Evolutionary conservation across 2,329 filamentous ascomycete genomes (phyloP).

Genomic region (Aspergillus intermedius): DNA sequence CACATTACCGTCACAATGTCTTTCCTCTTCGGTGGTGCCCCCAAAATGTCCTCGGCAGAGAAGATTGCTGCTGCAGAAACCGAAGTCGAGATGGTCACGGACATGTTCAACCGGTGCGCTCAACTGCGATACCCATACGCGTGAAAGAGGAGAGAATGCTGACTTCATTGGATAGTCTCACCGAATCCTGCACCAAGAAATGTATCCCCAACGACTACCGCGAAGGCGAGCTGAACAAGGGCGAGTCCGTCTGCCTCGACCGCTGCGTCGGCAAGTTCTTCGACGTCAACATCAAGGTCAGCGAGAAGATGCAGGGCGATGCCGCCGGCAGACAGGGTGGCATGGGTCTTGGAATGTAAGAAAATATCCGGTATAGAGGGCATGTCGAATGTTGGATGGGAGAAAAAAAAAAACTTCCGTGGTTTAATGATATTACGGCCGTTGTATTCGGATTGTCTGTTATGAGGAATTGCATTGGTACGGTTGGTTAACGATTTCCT

Average conservation of each 20-base stretch:
- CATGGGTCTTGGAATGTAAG: slow-evolving; percentile 47
- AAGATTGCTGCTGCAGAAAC: slow-evolving; percentile 95
- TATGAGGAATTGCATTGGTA: not conserved
- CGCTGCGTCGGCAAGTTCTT: slow-evolving; percentile 98
- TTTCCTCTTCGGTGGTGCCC: slow-evolving; percentile 64
- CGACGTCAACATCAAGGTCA: slow-evolving; percentile 96
- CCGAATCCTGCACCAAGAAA: slow-evolving; percentile 85
- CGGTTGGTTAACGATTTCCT: not conserved
- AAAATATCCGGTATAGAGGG: not conserved
- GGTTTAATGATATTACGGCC: not conserved
- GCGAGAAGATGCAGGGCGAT: slow-evolving; percentile 90
- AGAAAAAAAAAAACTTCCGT: not conserved
- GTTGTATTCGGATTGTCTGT: not conserved
- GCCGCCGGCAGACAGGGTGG: slow-evolving; percentile 60
- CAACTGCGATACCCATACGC: not conserved
- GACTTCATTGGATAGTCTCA: slow-evolving; percentile 52
- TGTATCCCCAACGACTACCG: slow-evolving; percentile 90
- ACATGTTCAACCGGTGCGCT: slow-evolving; percentile 92
- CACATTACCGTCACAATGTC: slow-evolving; percentile 50
- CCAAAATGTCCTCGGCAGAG: slow-evolving; percentile 88
- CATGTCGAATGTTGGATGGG: not conserved
- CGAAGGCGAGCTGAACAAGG: slow-evolving; percentile 96
- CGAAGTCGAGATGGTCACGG: slow-evolving; percentile 94
- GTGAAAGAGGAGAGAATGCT: not conserved
- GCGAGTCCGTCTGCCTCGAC: slow-evolving; percentile 96